Evolutionary conservation across 352 stramenopile genomes (phyloP), one percentile per base, ranked within the genome.

Genomic region (Globisporangium heterothallicum): DNA sequence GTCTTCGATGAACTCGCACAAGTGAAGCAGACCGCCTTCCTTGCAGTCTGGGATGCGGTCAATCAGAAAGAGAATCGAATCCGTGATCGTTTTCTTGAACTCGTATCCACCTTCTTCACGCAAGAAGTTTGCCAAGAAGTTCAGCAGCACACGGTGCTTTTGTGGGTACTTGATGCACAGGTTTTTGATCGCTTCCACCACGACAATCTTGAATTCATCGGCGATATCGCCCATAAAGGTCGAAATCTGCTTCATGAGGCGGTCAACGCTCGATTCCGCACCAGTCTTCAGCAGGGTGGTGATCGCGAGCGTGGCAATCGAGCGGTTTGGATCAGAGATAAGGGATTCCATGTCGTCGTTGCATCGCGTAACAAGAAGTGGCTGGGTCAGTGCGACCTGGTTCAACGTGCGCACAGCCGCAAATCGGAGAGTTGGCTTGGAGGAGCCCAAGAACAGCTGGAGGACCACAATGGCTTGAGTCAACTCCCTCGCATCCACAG

Each of bases 1-100:
- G 80, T 99, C 96, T 64, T 99, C 97, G 61, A 99, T 99, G 61
- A 99, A 99, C 78, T 99, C 97, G 56, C 97, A 99, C 49, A 99
- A 65, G 66, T 99, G 96, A 4, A 99, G 77, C 26, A 99, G 72
- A 16, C 80, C 96, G 30, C 76, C 92, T 64, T 99, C 96, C 62
- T 98, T 99, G 47, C 94, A 97, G 66, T 99, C 95, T 9, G 97
- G 96, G 24, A 99, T 97, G 42, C 84, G 66, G 24, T 96, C 83
- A 42, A 99, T 98, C 42, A 99, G 74, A 30, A 96, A 96, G 21
- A 99, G 68, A 61, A 99, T 98, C 45, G 86, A 85, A 59, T 98
- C 92, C 34, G 98, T 98, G 66, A 99, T 99, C 29, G 94, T 97
- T 60, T 97, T 97, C 78, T 99, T 99, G 70, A 99, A 99, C 61